Evolutionary conservation across 192 early-diverging fungal species (phyloP), one percentile per base, ranked within the genome.

Genomic region (Coemansia sp.): DNA sequence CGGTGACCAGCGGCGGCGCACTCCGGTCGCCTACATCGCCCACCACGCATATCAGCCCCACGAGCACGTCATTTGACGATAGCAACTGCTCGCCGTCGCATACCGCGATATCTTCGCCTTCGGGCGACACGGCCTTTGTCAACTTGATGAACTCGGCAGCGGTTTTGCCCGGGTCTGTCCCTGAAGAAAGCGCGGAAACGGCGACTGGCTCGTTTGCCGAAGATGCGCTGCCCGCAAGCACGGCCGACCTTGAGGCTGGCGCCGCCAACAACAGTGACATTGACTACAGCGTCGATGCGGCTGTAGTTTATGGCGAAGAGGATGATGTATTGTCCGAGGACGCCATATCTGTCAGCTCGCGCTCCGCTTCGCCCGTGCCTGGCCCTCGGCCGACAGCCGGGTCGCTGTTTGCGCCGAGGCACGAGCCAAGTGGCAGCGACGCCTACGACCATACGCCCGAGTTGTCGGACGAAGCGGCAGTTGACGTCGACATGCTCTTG

Each of bases 1-100:
- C 71, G 19, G 60, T 68, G 10, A 71, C 68, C 0, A 53, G 49
- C 15, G 49, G 49, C 14, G 49, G 49, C 1, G 25, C 49, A 31
- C 49, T 53, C 27, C 49, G 49, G 49, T 74, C 71, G 35, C 78
- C 78, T 0, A 72, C 65, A 1, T 75, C 73, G 17, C 65, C 65
- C 10, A 72, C 59, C 6, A 70, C 67, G 32, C 71, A 73, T 40
- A 41, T 70, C 46, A 80, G 77, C 24, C 78, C 78, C 0, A 67
- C 73, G 5, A 81, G 78, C 78, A 81, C 74, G 8, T 63, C 79
- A 4, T 82, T 82, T 62, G 74, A 82, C 22, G 74, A 67, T 29
- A 67, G 64, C 14, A 75, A 59, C 5, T 66, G 64, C 2, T 66
- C 68, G 19, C 64, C 72, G 47, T 62, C 72, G 37, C 68, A 76